Conservation (phyloP, 148 eudicot genomes). For the Rhododendron molle region DNA sequence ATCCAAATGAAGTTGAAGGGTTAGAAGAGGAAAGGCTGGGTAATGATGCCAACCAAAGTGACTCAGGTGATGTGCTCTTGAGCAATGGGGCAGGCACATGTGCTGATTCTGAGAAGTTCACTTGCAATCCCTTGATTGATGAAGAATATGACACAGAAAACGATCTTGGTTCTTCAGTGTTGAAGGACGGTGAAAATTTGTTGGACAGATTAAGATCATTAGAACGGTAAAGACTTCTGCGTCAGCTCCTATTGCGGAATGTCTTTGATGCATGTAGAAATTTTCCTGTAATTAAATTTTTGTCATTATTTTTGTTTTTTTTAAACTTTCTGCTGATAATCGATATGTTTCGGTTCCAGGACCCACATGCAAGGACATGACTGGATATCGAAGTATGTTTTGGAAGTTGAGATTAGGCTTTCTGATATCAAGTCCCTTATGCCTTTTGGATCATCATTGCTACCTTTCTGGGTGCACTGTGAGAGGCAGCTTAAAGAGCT, state of each 20-base stretch:
- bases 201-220: conserved; percentile 56
- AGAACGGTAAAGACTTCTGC: conserved; percentile 40
- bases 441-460: conserved; percentile 55
- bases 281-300: neutral
- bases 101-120: conserved; percentile 24
- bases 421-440: conserved; percentile 69
- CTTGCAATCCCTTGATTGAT: conserved; percentile 19
- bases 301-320: neutral
- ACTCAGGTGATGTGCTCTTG: conserved; percentile 15
- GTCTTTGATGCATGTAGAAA: neutral
- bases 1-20: conserved; percentile 13
- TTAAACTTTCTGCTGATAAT: neutral
- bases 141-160: conserved; percentile 25
- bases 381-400: conserved; percentile 39
- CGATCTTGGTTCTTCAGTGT: conserved; percentile 44
- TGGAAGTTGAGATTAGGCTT: conserved; percentile 78
- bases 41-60: conserved; percentile 16
- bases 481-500: conserved; percentile 60
- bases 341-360: conserved; percentile 38
- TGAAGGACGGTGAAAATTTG: conserved; percentile 52
- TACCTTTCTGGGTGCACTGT: conserved; percentile 85
- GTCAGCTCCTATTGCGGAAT: neutral
- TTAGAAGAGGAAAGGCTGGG: conserved; percentile 12
- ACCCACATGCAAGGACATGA: conserved; percentile 29
- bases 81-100: conserved; percentile 16